Percentiles rank a stretch among this genome's conserved stretches.
phyloP scores from a whole-genome alignment of 352 stramenopile species.

The Phytophthora kernoviae region DNA sequence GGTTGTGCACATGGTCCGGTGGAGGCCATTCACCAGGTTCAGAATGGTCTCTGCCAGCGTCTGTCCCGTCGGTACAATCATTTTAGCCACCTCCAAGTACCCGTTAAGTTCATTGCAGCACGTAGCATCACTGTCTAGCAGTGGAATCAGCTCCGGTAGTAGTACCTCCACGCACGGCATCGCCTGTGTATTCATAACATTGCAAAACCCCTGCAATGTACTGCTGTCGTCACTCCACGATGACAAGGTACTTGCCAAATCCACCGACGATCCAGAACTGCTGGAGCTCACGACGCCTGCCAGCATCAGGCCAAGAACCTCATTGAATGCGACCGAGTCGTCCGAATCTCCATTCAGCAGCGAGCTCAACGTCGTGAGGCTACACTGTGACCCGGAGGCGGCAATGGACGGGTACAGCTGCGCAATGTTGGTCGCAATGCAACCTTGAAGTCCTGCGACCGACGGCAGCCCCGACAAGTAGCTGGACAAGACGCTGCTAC shows the following conservation, averaged over 20 bases:
- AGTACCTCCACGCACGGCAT: slow-evolving; percentile 51
- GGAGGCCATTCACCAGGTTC: slow-evolving; percentile 57
- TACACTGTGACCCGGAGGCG: slow-evolving; percentile 40
- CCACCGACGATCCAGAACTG: slow-evolving; percentile 15
- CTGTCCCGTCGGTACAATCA: slow-evolving; percentile 53
- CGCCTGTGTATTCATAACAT: slow-evolving; percentile 57
- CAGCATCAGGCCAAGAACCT: slow-evolving; percentile 45
- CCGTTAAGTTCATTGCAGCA: slow-evolving; percentile 55
- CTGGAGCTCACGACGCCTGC: slow-evolving; percentile 36
- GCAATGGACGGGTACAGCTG: slow-evolving; percentile 44
- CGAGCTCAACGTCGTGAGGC: slow-evolving; percentile 51
- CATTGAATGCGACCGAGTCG: slow-evolving; percentile 44
- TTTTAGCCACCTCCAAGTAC: slow-evolving; percentile 51
- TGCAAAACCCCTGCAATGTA: slow-evolving; percentile 55
- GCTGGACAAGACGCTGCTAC: slow-evolving; percentile 43
- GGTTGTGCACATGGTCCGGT: slow-evolving; percentile 57
- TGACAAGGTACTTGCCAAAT: slow-evolving; percentile 35
- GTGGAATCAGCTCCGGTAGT: slow-evolving; percentile 42
- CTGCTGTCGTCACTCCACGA: slow-evolving; percentile 46
- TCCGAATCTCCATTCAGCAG: slow-evolving; percentile 35
- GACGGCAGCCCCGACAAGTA: slow-evolving; percentile 51
- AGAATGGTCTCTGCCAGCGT: slow-evolving; percentile 48
- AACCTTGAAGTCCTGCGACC: slow-evolving; percentile 51
- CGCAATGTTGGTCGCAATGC: slow-evolving; percentile 56
- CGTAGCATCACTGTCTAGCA: slow-evolving; percentile 49